Base-by-base conservation (phyloP, 441 rosid species). In the Populus hybrid region DNA sequence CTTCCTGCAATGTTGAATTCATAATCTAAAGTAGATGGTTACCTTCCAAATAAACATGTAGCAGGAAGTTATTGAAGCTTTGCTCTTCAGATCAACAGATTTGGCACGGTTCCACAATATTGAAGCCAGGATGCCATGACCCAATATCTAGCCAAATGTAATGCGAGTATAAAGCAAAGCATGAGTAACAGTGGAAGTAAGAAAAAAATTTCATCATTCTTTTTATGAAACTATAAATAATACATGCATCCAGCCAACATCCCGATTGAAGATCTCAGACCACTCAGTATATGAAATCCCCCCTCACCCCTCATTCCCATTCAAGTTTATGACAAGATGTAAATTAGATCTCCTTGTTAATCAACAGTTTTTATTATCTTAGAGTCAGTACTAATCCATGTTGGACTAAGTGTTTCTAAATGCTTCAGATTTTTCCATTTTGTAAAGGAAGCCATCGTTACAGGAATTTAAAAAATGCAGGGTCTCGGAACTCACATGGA, bases 41-140 rank as follows among this genome's bases (percentile, higher is more conserved):
- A 95, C 98, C 99, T 95, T 89, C 99, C 99, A 95, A 82, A 95
- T 85, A 82, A 94, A 92, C 99, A 95, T 95, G 86, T 95, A 95
- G 79, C 93, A 92, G 73, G 98, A 90, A 74, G 97, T 91, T 80
- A 30, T 30, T 30, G 32, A 30, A 30, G 32, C 32, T 30, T 30
- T 30, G 32, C 32, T 30, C 32, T 30, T 89, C 77, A 92, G 81
- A 83, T 95, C 92, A 61, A 90, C 87, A 0, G 97, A 84, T 78
- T 89, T 89, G 74, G 98, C 99, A 50, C 89, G 97, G 75, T 57
- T 74, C 97, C 97, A 92, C 59, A 95, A 78, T 57, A 91, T 64
- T 19, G 71, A 77, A 23, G 91, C 97, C 68, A 95, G 86, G 70
- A 90, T 70, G 69, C 74, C 79, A 86, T 95, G 99, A 75, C 99